Conservation (phyloP, 1,139 yeast species). For the Debaryomycetaceae sp. region DNA sequence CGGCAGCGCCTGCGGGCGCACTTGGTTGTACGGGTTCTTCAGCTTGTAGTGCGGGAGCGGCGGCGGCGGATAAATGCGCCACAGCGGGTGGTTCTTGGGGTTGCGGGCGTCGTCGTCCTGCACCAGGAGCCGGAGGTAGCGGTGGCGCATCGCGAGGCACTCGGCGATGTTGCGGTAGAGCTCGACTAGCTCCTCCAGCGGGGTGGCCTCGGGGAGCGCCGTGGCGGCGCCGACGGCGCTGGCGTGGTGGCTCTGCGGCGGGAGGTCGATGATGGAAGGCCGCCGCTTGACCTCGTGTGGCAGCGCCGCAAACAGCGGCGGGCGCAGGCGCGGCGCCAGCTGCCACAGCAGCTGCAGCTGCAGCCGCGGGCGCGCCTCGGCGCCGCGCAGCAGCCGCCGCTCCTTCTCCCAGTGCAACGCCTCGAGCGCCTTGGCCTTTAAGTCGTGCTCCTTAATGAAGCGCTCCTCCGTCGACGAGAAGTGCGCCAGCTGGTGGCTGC, state of each 20-base stretch:
- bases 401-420: constrained; percentile 35
- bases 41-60: constrained; percentile 90
- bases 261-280: constrained; percentile 50
- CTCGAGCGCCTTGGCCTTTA: constrained; percentile 62
- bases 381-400: no score
- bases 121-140: constrained; percentile 64
- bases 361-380: no score
- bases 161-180: constrained; percentile 67
- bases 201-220: constrained; percentile 58
- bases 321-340: no score
- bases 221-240: constrained; percentile 31
- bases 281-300: constrained; percentile 46
- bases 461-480: constrained; percentile 67
- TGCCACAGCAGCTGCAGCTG: no score
- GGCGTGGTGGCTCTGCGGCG: constrained; percentile 22
- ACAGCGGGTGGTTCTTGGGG: constrained; percentile 69
- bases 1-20: constrained; percentile 23
- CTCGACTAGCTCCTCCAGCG: constrained; percentile 65
- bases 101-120: constrained; percentile 68
- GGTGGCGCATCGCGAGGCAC: constrained; percentile 72
- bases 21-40: constrained; percentile 53
- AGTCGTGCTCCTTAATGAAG: constrained; percentile 63
- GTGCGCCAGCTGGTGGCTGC: constrained; percentile 44
- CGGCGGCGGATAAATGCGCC: constrained; percentile 90
- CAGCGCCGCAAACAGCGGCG: no score